Conservation (phyloP, 1,284 basidiomycete genomes). For the Sanguinoderma infundibulare region DNA sequence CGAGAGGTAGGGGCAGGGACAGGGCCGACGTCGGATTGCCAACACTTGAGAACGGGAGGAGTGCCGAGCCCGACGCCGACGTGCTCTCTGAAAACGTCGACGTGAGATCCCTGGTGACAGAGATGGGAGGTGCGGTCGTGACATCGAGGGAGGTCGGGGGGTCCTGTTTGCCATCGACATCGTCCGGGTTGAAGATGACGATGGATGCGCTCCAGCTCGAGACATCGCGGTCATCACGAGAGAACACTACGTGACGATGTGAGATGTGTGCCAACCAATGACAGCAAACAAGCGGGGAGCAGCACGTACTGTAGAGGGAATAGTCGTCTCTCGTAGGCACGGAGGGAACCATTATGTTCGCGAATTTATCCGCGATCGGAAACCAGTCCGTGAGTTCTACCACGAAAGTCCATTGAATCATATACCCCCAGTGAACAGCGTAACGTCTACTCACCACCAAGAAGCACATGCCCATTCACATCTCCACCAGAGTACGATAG, state of each 20-base stretch:
- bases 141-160: conserved; percentile 15
- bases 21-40: background rate
- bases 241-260: background rate
- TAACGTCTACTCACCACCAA: conserved; percentile 8
- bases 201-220: conserved; percentile 20
- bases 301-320: conserved; percentile 16
- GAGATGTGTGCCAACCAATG: background rate
- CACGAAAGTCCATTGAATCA: background rate
- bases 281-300: background rate
- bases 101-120: conserved; percentile 15
- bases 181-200: conserved; percentile 25
- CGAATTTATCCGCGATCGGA: conserved; percentile 18
- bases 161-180: conserved; percentile 14
- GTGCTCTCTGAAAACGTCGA: conserved; percentile 9
- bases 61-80: background rate
- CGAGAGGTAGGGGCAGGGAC: background rate
- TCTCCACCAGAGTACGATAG: conserved; percentile 14
- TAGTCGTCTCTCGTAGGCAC: conserved; percentile 23
- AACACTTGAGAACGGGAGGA: background rate
- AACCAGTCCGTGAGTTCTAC: conserved; percentile 24
- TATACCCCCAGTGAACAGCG: background rate
- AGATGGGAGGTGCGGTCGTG: conserved; percentile 22
- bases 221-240: conserved; percentile 12
- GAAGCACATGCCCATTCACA: conserved; percentile 10
- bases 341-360: conserved; percentile 19